phyloP scores from a whole-genome alignment of 1,284 basidiomycete species.

The Moesziomyces parantarcticus region DNA sequence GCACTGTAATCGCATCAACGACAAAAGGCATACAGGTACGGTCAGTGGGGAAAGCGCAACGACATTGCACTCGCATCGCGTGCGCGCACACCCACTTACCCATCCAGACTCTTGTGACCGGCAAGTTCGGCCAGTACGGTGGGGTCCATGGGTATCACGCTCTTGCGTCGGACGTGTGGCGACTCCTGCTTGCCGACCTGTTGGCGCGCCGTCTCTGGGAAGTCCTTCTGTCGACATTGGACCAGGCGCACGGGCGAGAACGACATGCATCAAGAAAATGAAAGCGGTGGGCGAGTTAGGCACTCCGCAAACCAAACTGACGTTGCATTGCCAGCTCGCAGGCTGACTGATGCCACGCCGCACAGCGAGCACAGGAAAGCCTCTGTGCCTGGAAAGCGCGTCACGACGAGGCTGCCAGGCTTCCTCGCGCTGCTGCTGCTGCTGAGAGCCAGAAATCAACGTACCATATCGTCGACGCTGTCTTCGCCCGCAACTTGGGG shows the following conservation, averaged over 20 bases:
- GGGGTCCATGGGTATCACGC: slow-evolving; percentile 68
- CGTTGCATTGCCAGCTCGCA: neutral
- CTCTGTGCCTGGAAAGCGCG: too few species aligned
- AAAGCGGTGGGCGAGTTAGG: neutral
- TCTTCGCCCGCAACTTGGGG: slow-evolving; percentile 27
- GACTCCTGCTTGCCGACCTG: slow-evolving; percentile 47
- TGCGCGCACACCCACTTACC: slow-evolving; percentile 20
- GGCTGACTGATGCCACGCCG: neutral
- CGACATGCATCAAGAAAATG: neutral
- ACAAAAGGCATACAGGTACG: neutral
- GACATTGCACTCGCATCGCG: too few species aligned
- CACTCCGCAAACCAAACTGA: neutral
- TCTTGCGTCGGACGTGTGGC: slow-evolving; percentile 65
- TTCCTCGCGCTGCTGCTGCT: neutral
- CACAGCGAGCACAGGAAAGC: too few species aligned
- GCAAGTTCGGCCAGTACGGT: slow-evolving; percentile 67
- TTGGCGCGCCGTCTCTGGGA: slow-evolving; percentile 53
- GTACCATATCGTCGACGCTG: slow-evolving; percentile 52
- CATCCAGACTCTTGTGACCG: slow-evolving; percentile 64
- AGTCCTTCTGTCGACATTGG: slow-evolving; percentile 31
- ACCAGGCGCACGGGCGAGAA: neutral
- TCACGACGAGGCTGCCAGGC: too few species aligned
- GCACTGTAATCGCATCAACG: slow-evolving; percentile 4
- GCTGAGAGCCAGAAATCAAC: slow-evolving; percentile 21
- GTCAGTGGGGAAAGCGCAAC: neutral